Conservation (phyloP, 768 basidiomycete species). For the Amanita pallidorosea region DNA sequence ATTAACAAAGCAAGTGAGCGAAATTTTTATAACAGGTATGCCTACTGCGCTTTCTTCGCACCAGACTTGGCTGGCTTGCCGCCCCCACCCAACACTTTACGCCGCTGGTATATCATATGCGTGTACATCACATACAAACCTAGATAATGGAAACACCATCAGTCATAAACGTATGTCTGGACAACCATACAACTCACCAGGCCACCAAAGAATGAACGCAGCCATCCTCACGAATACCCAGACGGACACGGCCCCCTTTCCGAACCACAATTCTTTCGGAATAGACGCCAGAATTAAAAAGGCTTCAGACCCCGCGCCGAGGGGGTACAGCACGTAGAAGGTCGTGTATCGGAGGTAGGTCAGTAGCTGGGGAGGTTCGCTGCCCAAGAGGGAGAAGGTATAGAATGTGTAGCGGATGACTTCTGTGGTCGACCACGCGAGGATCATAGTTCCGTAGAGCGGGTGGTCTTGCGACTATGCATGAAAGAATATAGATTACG, state of each 20-base stretch:
- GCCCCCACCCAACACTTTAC: slow-evolving; percentile 26
- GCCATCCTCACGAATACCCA: slow-evolving; percentile 33
- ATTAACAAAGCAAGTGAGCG: too few relatives aligned
- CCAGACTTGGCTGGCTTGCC: background rate
- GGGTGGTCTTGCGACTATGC: slow-evolving; percentile 58
- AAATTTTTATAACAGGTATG: too few relatives aligned
- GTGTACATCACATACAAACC: slow-evolving; percentile 43
- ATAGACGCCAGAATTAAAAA: slow-evolving; percentile 73
- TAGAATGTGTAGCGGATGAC: slow-evolving; percentile 90
- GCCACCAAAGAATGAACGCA: slow-evolving; percentile 81
- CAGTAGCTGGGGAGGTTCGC: slow-evolving; percentile 33
- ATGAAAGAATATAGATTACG: background rate
- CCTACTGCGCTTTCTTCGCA: too few relatives aligned
- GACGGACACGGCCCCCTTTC: slow-evolving; percentile 20
- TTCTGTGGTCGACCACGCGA: slow-evolving; percentile 90
- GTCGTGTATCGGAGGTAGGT: slow-evolving; percentile 81
- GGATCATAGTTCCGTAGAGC: slow-evolving; percentile 81
- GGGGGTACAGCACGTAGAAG: slow-evolving; percentile 89
- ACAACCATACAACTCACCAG: slow-evolving; percentile 41
- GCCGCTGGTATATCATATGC: slow-evolving; percentile 43
- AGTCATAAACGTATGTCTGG: background rate
- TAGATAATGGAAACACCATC: slow-evolving; percentile 8
- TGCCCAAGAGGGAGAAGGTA: slow-evolving; percentile 49
- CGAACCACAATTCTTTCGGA: slow-evolving; percentile 35
- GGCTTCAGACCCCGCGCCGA: slow-evolving; percentile 89